Percentiles rank a stretch among this genome's conserved stretches.
These are phyloP conservation scores for Suillus brevipes DNA, from an alignment of 768 basidiomycete species.

Conservation along the genomic window DNA sequence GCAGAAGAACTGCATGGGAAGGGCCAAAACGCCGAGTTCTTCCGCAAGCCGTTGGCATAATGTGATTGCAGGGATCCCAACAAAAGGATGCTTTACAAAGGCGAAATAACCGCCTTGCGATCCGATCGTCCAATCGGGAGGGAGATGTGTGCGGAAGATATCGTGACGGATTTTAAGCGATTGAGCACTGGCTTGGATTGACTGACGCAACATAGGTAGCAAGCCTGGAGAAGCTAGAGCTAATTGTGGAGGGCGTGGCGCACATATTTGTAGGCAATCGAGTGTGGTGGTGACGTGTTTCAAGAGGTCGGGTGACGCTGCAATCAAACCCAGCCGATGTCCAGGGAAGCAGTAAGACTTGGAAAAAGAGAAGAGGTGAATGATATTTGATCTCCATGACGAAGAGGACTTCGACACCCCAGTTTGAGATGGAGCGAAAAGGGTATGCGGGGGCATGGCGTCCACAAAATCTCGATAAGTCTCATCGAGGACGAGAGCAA, in stretches of 20 bases:
- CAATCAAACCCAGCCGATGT: slow-evolving; percentile 73
- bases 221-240: slow-evolving; percentile 56
- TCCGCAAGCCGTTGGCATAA: slow-evolving; percentile 61
- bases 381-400: slow-evolving; percentile 60
- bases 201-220: slow-evolving; percentile 50
- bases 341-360: slow-evolving; percentile 84
- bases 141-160: slow-evolving; percentile 54
- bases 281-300: slow-evolving; percentile 54
- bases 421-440: slow-evolving; percentile 42
- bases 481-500: slow-evolving; percentile 83
- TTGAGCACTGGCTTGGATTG: slow-evolving; percentile 50
- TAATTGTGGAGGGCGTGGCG: slow-evolving; percentile 70
- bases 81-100: slow-evolving; percentile 70
- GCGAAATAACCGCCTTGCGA: slow-evolving; percentile 77
- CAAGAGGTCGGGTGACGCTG: slow-evolving; percentile 58
- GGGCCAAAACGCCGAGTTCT: slow-evolving; percentile 61
- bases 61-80: slow-evolving; percentile 42
- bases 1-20: slow-evolving; percentile 68
- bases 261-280: slow-evolving; percentile 80
- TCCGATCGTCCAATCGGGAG: slow-evolving; percentile 58
- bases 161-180: slow-evolving; percentile 52
- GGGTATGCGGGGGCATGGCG: slow-evolving; percentile 50
- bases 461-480: slow-evolving; percentile 83
- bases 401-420: slow-evolving; percentile 14
- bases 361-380: slow-evolving; percentile 79